These are phyloP conservation scores for Chrysoporthe puriensis DNA, from an alignment of 2,329 filamentous ascomycete genomes.

Conservation along the genomic window DNA sequence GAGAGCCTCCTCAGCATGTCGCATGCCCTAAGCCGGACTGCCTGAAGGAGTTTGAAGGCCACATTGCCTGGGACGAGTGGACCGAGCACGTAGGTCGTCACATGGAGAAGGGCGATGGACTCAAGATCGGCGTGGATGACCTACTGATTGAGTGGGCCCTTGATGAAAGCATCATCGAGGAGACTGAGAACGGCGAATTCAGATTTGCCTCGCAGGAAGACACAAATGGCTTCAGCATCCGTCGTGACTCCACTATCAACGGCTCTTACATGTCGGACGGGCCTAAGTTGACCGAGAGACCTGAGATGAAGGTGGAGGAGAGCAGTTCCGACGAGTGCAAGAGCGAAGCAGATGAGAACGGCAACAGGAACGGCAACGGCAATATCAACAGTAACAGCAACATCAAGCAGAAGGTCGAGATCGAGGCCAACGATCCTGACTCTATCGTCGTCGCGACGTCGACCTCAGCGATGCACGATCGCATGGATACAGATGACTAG, in stretches of 20 bases:
- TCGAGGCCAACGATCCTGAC: constrained; percentile 36
- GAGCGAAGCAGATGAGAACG: constrained; percentile 12
- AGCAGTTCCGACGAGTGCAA: constrained; percentile 34
- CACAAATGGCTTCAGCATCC: constrained; percentile 30
- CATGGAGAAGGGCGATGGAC: constrained; percentile 74
- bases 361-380: too few species aligned
- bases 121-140: constrained; percentile 59
- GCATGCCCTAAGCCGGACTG: constrained; percentile 76
- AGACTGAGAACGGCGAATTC: constrained; percentile 59
- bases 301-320: constrained; percentile 14
- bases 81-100: constrained; percentile 92
- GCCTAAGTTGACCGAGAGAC: constrained; percentile 17
- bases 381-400: not conserved
- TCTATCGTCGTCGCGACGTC: constrained; percentile 41
- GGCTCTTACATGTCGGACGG: constrained; percentile 26
- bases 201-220: constrained; percentile 52
- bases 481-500: constrained; percentile 41
- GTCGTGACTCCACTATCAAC: constrained; percentile 31
- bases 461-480: constrained; percentile 35
- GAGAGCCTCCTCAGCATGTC: constrained; percentile 71
- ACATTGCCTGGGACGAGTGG: constrained; percentile 82
- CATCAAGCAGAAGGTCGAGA: constrained; percentile 16
- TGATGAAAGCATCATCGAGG: constrained; percentile 66
- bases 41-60: constrained; percentile 69
- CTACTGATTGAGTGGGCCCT: constrained; percentile 65